Percentiles rank a stretch among this genome's conserved stretches.
Conservation (phyloP, 768 basidiomycete genomes). For the Amanita exitialis region DNA sequence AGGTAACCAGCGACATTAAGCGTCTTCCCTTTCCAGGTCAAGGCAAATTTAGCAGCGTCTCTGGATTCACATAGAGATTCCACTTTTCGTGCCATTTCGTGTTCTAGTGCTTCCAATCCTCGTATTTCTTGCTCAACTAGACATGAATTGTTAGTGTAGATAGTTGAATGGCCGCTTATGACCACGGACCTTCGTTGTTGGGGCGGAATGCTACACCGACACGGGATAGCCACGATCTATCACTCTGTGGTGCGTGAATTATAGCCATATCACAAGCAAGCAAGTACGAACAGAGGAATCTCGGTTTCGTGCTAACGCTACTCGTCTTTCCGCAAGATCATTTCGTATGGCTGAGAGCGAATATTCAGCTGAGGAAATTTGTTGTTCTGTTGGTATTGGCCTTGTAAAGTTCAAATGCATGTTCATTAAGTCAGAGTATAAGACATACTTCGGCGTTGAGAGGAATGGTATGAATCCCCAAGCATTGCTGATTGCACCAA, state of each 20-base stretch:
- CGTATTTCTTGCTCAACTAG: constrained; percentile 46
- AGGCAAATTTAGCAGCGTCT: constrained; percentile 36
- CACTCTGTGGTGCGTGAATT: constrained; percentile 9
- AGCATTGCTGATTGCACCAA: constrained; percentile 61
- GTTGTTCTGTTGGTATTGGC: constrained; percentile 33
- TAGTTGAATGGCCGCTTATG: constrained; percentile 20
- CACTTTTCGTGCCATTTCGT: constrained; percentile 54
- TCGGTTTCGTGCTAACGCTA: constrained; percentile 16
- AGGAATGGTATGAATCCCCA: constrained; percentile 48
- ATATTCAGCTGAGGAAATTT: constrained; percentile 45
- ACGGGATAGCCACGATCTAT: constrained; percentile 36
- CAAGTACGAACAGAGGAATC: constrained; percentile 11
- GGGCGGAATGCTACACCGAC: constrained; percentile 37
- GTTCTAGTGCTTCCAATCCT: constrained; percentile 58
- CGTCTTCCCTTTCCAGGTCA: constrained; percentile 45
- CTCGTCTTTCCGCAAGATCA: constrained; percentile 38
- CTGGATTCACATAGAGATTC: constrained; percentile 38
- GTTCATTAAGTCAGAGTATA: background rate
- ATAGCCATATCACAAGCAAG: background rate
- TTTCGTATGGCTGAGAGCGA: constrained; percentile 49
- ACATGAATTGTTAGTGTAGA: background rate
- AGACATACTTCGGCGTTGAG: constrained; percentile 17
- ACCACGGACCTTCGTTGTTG: constrained; percentile 18
- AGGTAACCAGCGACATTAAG: constrained; percentile 34
- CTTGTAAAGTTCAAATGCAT: constrained; percentile 12